Evolutionary conservation across 768 basidiomycete species (phyloP).

Genomic region (Leccinum fibrillosum): DNA sequence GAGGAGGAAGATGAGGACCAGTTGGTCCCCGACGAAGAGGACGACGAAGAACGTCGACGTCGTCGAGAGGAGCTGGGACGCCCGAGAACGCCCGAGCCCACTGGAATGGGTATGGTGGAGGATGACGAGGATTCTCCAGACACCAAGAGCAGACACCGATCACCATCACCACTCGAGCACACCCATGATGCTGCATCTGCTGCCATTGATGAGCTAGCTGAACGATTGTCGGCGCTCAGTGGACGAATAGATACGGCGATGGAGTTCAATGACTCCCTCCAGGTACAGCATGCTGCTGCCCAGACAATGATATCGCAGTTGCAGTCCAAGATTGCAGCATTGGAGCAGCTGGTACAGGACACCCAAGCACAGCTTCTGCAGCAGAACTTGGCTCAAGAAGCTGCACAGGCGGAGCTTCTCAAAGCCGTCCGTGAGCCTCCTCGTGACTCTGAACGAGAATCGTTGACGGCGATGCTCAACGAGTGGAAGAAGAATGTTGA

Average conservation of each 20-base stretch:
- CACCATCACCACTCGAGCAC: slow-evolving; percentile 15
- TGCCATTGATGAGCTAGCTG: slow-evolving; percentile 55
- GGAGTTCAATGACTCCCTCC: slow-evolving; percentile 66
- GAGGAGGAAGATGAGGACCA: slow-evolving; percentile 75
- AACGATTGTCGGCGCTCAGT: slow-evolving; percentile 59
- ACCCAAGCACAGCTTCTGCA: slow-evolving; percentile 40
- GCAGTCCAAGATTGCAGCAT: slow-evolving; percentile 60
- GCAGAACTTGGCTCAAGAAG: slow-evolving; percentile 35
- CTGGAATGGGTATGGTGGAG: slow-evolving; percentile 49
- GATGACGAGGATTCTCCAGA: slow-evolving; percentile 40
- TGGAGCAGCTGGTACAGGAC: slow-evolving; percentile 67
- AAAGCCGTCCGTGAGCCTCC: slow-evolving; percentile 33
- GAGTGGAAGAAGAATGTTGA: slow-evolving; percentile 81
- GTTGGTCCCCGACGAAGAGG: slow-evolving; percentile 35
- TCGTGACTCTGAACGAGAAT: slow-evolving; percentile 41
- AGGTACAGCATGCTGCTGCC: slow-evolving; percentile 74
- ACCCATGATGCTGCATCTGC: slow-evolving; percentile 27
- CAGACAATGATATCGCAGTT: slow-evolving; percentile 68
- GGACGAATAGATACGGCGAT: slow-evolving; percentile 75
- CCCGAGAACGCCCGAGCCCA: slow-evolving; percentile 81
- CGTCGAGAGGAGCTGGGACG: slow-evolving; percentile 58
- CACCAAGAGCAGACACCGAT: slow-evolving; percentile 17
- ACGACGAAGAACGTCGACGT: slow-evolving; percentile 45
- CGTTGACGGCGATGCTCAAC: slow-evolving; percentile 50
- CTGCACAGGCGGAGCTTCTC: slow-evolving; percentile 32